phyloP scores from a whole-genome alignment of 2,329 filamentous ascomycete genomes.

The Nectriaceae sp. region DNA sequence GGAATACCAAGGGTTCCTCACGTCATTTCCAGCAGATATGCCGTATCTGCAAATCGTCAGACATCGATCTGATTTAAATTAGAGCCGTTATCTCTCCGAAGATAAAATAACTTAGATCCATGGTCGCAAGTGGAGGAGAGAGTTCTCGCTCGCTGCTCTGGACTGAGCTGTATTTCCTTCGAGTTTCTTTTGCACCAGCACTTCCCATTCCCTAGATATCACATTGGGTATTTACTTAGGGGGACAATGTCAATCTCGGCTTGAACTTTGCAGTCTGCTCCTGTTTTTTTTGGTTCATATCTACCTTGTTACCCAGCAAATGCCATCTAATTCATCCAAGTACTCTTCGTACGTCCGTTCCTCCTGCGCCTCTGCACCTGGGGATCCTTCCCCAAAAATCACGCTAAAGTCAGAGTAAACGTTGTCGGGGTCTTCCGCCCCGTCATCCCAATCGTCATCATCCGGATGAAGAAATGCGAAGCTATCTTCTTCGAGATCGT shows the following conservation, averaged over 20 bases:
- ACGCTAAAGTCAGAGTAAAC: constrained; percentile 58
- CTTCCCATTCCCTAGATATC: too few relatives aligned
- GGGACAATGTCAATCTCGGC: too few relatives aligned
- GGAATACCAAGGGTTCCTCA: too few relatives aligned
- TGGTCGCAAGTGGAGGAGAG: background rate
- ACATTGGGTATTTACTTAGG: background rate
- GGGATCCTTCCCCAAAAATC: constrained; percentile 45
- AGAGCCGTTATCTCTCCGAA: too few relatives aligned
- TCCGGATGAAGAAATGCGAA: constrained; percentile 50
- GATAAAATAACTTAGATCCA: constrained; percentile 4
- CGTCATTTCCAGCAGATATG: too few relatives aligned
- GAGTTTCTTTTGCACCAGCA: too few relatives aligned
- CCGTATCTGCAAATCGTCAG: too few relatives aligned
- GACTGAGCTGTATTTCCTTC: too few relatives aligned
- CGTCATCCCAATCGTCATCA: constrained; percentile 46
- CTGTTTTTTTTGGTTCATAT: too few relatives aligned
- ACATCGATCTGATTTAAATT: too few relatives aligned
- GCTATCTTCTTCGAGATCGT: constrained; percentile 47
- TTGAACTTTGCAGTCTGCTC: background rate
- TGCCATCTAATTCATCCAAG: constrained; percentile 57
- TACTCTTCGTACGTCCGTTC: constrained; percentile 55
- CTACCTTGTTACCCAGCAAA: constrained; percentile 45
- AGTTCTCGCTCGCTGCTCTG: background rate
- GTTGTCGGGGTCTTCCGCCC: constrained; percentile 46
- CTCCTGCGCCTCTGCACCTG: constrained; percentile 29